Evolutionary conservation across 352 stramenopile species (phyloP), one percentile per base, ranked within the genome.

Genomic region (Blastocystis sp.): DNA sequence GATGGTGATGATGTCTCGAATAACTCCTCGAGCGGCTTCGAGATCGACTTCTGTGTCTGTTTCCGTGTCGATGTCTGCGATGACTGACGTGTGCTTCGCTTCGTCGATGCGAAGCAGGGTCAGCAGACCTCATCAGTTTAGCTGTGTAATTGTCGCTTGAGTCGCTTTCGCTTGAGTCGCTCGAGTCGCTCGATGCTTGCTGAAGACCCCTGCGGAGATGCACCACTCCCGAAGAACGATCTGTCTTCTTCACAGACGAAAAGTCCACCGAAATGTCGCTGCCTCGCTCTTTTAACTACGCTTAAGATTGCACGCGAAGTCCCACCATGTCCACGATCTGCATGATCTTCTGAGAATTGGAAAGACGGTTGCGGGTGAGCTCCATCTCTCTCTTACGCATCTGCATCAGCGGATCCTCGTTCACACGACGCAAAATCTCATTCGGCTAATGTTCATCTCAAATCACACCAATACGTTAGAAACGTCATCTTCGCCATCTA

Each of bases 351-450:
- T 85, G 45, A 9, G 73, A 66, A 30, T 85, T 85, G 13, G 53
- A 37, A 9, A 85, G 39, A 85, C 53, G 78, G 24, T 78, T 89
- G 37, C 70, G 73, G 18, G 63, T 89, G 8, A 89, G 30, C 20
- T 89, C 78, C 41, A 89, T 78, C 30, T 89, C 78, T 11, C 56
- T 47, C 62, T 79, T 76, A 26, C 66, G 63, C 55, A 89, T 89
- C 43, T 89, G 55, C 66, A 89, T 79, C 9, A 89, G 30, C 55
- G 78, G 78, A 65, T 89, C 78, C 30, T 89, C 78, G 39, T 78
- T 63, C 3, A 89, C 56, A 30, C 78, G 78, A 78, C 78, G 78
- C 30, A 78, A 37, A 6, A 79, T 24, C n/a, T 89, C 78, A n/a
- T 63, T 89, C 34, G 63, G 24, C 63, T 76, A 89, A 11, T 37